phyloP scores from a whole-genome alignment of 164 flowering plant species.

The Stephania yunnanensis region DNA sequence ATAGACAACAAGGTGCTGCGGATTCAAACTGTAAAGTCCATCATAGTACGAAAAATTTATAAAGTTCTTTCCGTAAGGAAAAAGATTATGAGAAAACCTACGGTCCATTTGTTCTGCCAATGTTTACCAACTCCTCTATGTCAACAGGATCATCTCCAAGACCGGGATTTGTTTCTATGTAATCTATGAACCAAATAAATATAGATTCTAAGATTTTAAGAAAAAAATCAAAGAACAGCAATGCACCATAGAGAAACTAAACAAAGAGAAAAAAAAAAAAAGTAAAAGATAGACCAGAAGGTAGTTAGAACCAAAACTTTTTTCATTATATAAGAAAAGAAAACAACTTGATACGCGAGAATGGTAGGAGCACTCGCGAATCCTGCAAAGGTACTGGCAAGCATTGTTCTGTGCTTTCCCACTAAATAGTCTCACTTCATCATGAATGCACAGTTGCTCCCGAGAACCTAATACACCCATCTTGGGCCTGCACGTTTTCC shows the following conservation, averaged over 20 bases:
- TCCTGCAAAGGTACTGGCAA: slow-evolving; percentile 58
- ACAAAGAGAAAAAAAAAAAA: not conserved
- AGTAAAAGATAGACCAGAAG: not conserved
- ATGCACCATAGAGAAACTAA: not conserved
- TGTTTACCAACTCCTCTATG: slow-evolving; percentile 92
- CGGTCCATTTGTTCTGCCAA: slow-evolving; percentile 79
- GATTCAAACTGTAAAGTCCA: not conserved
- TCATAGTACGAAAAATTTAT: not conserved
- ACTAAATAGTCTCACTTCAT: slow-evolving; percentile 58
- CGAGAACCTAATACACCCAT: slow-evolving; percentile 94
- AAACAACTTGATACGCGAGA: slow-evolving; percentile 49
- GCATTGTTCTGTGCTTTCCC: slow-evolving; percentile 90
- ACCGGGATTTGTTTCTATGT: slow-evolving; percentile 48
- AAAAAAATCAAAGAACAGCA: not conserved
- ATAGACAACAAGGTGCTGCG: not conserved
- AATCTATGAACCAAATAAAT: slow-evolving; percentile 36
- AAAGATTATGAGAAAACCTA: slow-evolving; percentile 36
- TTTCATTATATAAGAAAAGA: not conserved
- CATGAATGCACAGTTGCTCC: slow-evolving; percentile 92
- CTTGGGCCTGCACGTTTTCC: slow-evolving; percentile 66
- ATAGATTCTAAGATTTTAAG: not conserved
- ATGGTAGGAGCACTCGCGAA: slow-evolving; percentile 51
- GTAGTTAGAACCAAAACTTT: not conserved
- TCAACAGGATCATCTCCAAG: slow-evolving; percentile 93
- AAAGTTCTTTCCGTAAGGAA: not conserved